These are phyloP conservation scores for Aspergillus viridinutans DNA, from an alignment of 2,329 filamentous ascomycete species.

Conservation along the genomic window DNA sequence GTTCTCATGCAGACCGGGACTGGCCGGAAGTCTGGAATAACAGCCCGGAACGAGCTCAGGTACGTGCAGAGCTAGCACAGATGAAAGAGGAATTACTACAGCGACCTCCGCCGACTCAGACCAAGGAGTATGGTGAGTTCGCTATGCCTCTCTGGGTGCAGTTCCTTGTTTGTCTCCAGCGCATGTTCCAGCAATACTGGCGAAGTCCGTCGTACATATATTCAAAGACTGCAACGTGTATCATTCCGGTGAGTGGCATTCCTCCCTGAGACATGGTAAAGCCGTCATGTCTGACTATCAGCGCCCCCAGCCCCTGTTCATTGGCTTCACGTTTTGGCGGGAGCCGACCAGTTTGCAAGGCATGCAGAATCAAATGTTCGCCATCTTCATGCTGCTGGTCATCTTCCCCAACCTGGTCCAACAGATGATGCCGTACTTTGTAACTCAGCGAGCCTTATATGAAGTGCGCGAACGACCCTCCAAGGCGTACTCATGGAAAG, in stretches of 20 bases:
- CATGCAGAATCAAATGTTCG: conserved; percentile 85
- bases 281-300: not conserved
- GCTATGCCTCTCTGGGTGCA: conserved; percentile 68
- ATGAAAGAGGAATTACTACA: conserved; percentile 27
- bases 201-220: conserved; percentile 83
- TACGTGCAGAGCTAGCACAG: conserved; percentile 47
- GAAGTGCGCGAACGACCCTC: conserved; percentile 56
- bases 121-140: conserved; percentile 67
- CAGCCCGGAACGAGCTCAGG: conserved; percentile 49
- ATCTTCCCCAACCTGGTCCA: conserved; percentile 60
- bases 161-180: conserved; percentile 61
- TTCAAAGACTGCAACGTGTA: conserved; percentile 67
- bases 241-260: conserved; percentile 60
- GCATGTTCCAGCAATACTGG: conserved; percentile 88
- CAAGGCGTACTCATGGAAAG: conserved; percentile 69
- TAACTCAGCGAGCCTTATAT: conserved; percentile 52
- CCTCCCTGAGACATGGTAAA: conserved; percentile 26
- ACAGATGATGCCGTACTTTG: conserved; percentile 54
- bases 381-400: conserved; percentile 76
- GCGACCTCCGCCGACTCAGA: conserved; percentile 31
- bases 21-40: conserved; percentile 60
- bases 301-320: conserved; percentile 61
- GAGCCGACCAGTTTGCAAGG: conserved; percentile 70
- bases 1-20: conserved; percentile 55
- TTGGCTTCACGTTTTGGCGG: conserved; percentile 75